Percentiles rank a stretch among this genome's conserved stretches.
Evolutionary conservation across 2,329 filamentous ascomycete species (phyloP).

Genomic region (Beauveria rudraprayagi): DNA sequence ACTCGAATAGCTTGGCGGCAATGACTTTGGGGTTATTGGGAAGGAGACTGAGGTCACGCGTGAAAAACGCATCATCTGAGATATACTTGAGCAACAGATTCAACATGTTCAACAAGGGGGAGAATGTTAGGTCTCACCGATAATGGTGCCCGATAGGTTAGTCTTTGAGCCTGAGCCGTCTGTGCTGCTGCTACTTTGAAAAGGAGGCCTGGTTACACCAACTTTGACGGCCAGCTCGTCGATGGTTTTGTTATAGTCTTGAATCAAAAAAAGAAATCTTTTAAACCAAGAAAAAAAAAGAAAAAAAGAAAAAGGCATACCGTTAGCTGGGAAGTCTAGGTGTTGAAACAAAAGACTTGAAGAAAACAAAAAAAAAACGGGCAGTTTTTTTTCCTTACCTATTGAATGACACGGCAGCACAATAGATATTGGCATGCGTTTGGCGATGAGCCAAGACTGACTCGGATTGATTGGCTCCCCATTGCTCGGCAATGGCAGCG

Average conservation of each 20-base stretch:
- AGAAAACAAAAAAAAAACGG: too few relatives aligned
- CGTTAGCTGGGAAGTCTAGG: background rate
- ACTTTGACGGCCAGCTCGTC: background rate
- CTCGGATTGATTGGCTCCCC: background rate
- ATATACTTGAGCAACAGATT: background rate
- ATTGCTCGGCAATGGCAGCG: background rate
- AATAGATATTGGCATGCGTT: background rate
- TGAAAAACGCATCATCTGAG: background rate
- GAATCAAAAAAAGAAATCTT: background rate
- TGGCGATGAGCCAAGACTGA: background rate
- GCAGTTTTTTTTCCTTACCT: background rate
- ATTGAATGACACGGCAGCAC: constrained; percentile 4
- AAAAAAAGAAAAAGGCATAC: background rate
- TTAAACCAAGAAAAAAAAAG: background rate
- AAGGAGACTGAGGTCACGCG: background rate
- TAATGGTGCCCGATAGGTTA: background rate
- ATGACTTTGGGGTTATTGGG: background rate
- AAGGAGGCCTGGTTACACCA: background rate
- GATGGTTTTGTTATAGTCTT: background rate
- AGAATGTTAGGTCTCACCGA: background rate
- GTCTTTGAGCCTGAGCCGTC: background rate
- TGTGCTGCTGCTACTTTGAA: background rate
- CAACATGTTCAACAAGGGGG: too few relatives aligned
- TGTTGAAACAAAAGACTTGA: too few relatives aligned
- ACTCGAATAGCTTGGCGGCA: constrained; percentile 4